phyloP scores from a whole-genome alignment of 306 rosid species.

The Quercus gilva region DNA sequence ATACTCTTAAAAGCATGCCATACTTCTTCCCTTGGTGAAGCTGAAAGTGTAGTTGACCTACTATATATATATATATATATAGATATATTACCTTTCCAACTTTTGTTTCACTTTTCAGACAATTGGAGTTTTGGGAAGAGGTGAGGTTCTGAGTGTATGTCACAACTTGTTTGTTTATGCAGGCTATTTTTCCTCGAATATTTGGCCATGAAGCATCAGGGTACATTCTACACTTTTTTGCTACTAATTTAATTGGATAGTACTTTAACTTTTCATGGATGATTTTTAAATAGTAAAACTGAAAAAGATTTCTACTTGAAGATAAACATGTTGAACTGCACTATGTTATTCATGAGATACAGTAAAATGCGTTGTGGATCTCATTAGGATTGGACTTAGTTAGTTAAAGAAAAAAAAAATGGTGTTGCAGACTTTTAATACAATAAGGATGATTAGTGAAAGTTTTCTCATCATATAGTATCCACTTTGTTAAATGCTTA shows the following conservation, averaged over 20 bases:
- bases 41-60: not conserved
- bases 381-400: not conserved
- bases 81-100: not conserved
- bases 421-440: not conserved
- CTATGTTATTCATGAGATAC: not conserved
- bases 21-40: not conserved
- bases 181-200: slow-evolving; percentile 92
- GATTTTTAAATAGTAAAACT: not conserved
- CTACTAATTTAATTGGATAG: slow-evolving; percentile 4
- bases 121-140: not conserved
- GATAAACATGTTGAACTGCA: not conserved
- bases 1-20: not conserved
- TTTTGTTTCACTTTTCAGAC: not conserved
- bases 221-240: slow-evolving; percentile 32
- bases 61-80: not conserved
- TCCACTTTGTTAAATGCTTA: not conserved
- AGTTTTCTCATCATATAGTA: not conserved
- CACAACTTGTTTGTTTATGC: slow-evolving; percentile 36
- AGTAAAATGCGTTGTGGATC: not conserved
- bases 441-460: not conserved
- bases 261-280: not conserved
- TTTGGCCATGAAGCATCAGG: slow-evolving; percentile 99
- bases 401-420: not conserved
- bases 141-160: slow-evolving; percentile 2
- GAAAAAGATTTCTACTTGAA: not conserved